These are phyloP conservation scores for Cicer bijugum DNA, from an alignment of 306 rosid genomes.

Conservation along the genomic window DNA sequence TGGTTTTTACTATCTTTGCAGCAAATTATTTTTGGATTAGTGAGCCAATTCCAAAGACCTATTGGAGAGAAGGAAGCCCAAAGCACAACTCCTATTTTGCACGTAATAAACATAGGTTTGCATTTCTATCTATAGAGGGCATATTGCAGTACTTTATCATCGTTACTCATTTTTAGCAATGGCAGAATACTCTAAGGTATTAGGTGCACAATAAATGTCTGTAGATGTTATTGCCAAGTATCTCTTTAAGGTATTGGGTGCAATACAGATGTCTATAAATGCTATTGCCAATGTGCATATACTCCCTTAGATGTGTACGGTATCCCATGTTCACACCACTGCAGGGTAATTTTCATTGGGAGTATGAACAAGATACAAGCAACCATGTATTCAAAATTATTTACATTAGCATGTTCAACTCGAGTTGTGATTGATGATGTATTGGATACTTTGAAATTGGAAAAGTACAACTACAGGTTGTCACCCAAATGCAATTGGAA, in stretches of 20 bases:
- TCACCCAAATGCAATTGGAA: no score
- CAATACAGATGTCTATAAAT: constrained; percentile 85
- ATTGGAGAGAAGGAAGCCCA: no score
- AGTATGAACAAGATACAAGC: constrained; percentile 70
- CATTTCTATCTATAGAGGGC: constrained; percentile 48
- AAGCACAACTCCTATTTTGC: no score
- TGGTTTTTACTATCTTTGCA: no score
- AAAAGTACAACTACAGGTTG: no score
- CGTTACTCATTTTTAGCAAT: constrained; percentile 74
- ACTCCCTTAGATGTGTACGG: constrained; percentile 92
- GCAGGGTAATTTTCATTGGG: constrained; percentile 83
- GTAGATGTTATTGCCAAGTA: no score
- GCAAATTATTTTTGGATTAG: no score
- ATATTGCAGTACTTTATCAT: constrained; percentile 76
- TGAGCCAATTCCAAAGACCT: no score
- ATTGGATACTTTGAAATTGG: no score
- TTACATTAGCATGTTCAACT: constrained; percentile 67
- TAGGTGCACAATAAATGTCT: no score
- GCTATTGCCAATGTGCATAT: constrained; percentile 68
- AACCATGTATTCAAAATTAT: constrained; percentile 68
- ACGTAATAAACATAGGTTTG: no score
- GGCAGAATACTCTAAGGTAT: constrained; percentile 61
- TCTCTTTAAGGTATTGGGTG: constrained; percentile 74
- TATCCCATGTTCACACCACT: constrained; percentile 80
- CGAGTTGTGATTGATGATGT: no score